phyloP scores from a whole-genome alignment of 2,329 filamentous ascomycete genomes.

The Lachnellula willkommii region DNA sequence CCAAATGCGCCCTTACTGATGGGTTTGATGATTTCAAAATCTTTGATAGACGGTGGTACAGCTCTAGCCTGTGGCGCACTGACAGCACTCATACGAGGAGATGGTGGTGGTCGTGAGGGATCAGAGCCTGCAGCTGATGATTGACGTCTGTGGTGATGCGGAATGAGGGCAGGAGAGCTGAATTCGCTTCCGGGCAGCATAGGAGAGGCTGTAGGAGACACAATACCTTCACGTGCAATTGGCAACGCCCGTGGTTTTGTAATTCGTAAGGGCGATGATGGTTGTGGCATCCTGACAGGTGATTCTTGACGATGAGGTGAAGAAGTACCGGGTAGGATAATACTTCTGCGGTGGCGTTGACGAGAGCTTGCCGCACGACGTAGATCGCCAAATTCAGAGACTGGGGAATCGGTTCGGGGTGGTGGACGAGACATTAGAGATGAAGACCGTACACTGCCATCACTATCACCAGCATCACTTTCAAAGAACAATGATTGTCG shows the following conservation, averaged over 20 bases:
- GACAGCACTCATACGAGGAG: constrained; percentile 72
- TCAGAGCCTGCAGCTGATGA: constrained; percentile 82
- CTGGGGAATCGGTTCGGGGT: constrained; percentile 79
- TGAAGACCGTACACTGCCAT: constrained; percentile 78
- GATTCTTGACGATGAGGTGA: constrained; percentile 85
- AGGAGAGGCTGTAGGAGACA: constrained; percentile 85
- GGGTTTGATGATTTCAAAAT: constrained; percentile 98
- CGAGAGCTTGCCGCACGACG: constrained; percentile 71
- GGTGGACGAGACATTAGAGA: constrained; percentile 65
- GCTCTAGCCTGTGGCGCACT: constrained; percentile 78
- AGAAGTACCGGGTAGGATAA: constrained; percentile 72
- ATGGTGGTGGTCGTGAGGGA: constrained; percentile 63
- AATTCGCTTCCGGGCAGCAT: constrained; percentile 80
- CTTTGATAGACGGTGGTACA: constrained; percentile 92
- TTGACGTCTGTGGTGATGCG: constrained; percentile 75
- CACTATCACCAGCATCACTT: constrained; percentile 77
- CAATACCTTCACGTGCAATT: constrained; percentile 57
- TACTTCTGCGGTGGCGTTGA: constrained; percentile 79
- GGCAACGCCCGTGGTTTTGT: constrained; percentile 67
- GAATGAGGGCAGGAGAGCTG: constrained; percentile 62
- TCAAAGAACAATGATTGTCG: constrained; percentile 75
- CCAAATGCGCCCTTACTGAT: constrained; percentile 99
- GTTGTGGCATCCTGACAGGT: constrained; percentile 67
- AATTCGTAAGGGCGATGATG: constrained; percentile 82
- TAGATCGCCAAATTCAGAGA: constrained; percentile 75